A percentile compares a stretch with the other conserved stretches of the same genome.
Conservation (phyloP, 768 basidiomycete genomes). For the Ephemerocybe angulata region DNA sequence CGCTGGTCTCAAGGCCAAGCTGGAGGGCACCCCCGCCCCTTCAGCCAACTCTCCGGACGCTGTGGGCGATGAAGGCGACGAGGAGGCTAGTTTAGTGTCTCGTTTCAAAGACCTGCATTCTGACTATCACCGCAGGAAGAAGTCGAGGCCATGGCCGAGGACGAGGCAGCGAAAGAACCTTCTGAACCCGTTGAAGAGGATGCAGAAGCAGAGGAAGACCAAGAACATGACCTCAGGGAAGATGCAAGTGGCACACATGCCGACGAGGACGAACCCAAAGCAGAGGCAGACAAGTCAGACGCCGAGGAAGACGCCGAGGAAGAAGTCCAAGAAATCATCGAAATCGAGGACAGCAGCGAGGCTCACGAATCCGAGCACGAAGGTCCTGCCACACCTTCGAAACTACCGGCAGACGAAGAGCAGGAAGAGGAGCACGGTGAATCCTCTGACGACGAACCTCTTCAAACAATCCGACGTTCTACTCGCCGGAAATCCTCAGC, state of each 20-base stretch:
- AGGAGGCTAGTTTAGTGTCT: conserved; percentile 11
- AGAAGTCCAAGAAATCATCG: not conserved
- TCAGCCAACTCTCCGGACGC: not conserved
- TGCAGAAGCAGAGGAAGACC: conserved; percentile 12
- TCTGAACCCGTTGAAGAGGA: conserved; percentile 16
- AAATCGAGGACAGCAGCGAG: not conserved
- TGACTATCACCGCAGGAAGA: conserved; percentile 16
- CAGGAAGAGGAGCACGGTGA: conserved; percentile 13
- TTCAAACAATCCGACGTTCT: conserved; percentile 34
- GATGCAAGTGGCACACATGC: conserved; percentile 3
- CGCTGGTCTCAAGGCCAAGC: conserved; percentile 38
- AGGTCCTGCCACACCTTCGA: not conserved
- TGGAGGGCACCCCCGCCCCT: conserved; percentile 18
- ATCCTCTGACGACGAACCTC: conserved; percentile 32
- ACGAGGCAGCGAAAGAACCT: conserved; percentile 20
- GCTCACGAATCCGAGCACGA: not conserved
- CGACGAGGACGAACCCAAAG: conserved; percentile 10
- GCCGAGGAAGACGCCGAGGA: conserved; percentile 7
- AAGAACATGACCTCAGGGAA: conserved; percentile 6
- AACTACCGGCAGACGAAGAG: conserved; percentile 2
- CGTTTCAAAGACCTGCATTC: too few species aligned
- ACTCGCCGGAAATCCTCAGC: conserved; percentile 37
- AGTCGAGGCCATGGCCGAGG: conserved; percentile 13
- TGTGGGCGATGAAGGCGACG: conserved; percentile 15
- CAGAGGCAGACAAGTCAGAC: conserved; percentile 8